Evolutionary conservation across 2,329 filamentous ascomycete species (phyloP), one percentile per base, ranked within the genome.

Genomic region (Alternaria longipes): DNA sequence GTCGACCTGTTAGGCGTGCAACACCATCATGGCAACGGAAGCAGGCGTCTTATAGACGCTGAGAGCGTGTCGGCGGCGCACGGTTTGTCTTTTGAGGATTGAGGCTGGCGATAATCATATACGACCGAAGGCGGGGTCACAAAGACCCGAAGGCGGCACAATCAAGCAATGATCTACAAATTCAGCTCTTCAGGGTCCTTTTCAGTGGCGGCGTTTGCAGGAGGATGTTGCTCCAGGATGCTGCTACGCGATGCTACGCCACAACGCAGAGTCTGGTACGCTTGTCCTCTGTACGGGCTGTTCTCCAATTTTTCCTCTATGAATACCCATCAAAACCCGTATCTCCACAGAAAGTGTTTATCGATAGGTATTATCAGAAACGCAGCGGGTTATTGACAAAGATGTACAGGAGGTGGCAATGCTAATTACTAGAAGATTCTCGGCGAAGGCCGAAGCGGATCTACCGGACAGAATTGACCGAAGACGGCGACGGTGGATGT

Each of bases 371-470:
- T 50, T 24, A 46, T 36, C 30, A 49, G 53, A 50, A 50, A 51
- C 45, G 38, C 38, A 51, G 45, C 11, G 30, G 18, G 11, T 38
- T 51, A 53, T 61, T 46, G 47, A 49, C 46, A 45, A 56, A 56
- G 54, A 60, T 54, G 59, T 41, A 58, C 64, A 68, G 69, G 68
- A 70, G 66, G 65, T 69, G 68, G 64, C 66, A 64, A 62, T 63
- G 57, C 44, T 24, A 45, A 12, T 46, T 56, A 26, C 57, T 60
- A 54, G 60, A 44, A 40, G 50, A 9, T 49, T 62, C 46, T 50
- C 60, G 59, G 64, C 62, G 55, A 62, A 18, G 41, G 50, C 47
- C 46, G 52, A 60, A 24, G 32, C 41, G 45, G 36, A 45, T 46
- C 14, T 54, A 52, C 24, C 30, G 55, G 41, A 30, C 45, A 50